Base-by-base conservation (phyloP, 352 stramenopile species). In the Phytophthora ramorum region DNA sequence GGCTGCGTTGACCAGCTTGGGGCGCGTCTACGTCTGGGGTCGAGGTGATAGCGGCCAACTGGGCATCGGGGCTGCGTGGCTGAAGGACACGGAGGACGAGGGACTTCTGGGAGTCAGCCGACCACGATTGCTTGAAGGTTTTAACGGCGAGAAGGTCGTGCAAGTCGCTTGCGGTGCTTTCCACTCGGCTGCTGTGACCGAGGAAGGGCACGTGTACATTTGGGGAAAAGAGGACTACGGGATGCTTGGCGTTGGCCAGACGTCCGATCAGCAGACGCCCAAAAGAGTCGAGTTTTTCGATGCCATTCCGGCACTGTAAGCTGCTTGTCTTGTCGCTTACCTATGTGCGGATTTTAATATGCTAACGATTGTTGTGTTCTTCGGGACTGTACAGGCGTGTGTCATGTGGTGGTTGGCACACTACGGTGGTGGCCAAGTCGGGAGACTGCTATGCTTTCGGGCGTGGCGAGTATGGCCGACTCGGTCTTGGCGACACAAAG, bases 161-260 rank as follows among this genome's bases (percentile, higher is more conserved):
- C 87, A 93, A 60, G 83, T 95, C 47, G 83, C 87, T 19, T 93
- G 85, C 10, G 87, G 87, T 26, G 87, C 87, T 9, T 95, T 95
- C 69, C 87, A 95, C 71, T 89, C 87, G 28, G 87, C 87, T 17
- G 87, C 84, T 45, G 79, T 95, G 47, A 93, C 83, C 2, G 81
- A 88, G 8, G 73, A 79, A 5, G 87, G 85, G 22, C 60, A 61
- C 14, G 78, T 95, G 7, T 95, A 85, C 78, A 89, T 92, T 43
- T 95, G 87, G 87, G 83, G 83, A 48, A 94, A 95, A 72, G 87
- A 95, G 51, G 89, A 96, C 69, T 93, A 93, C 54, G 89, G 89
- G 37, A 95, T 96, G 88, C 83, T 96, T 16, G 87, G 87, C 17
- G 65, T 91, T 20, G 88, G 89, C 7, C 86, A 95, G 60, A 88